phyloP scores from a whole-genome alignment of 1,284 basidiomycete species.

The Quambalaria eucalypti region DNA sequence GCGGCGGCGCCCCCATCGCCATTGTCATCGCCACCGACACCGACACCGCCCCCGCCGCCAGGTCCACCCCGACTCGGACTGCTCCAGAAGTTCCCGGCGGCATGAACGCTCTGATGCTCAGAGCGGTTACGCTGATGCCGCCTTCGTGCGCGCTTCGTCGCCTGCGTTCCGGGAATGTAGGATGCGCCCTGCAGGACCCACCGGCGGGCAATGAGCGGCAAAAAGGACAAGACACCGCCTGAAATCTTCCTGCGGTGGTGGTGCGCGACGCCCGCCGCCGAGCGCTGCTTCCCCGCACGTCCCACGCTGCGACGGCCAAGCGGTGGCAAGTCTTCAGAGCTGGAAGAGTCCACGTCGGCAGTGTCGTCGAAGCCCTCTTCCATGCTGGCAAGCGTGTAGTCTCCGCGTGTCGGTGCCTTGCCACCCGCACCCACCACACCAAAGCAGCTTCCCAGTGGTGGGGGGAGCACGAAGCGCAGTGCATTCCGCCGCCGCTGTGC shows the following conservation, averaged over 20 bases:
- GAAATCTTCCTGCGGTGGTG: no score
- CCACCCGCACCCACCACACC: conserved; percentile 6
- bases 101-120: no score
- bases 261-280: background rate
- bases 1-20: no score
- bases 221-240: background rate
- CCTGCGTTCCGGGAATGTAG: background rate
- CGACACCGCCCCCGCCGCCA: no score
- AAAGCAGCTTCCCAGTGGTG: conserved; percentile 23
- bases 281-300: background rate
- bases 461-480: conserved; percentile 24
- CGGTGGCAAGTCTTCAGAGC: background rate
- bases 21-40: no score
- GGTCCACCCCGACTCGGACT: no score
- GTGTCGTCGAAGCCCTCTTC: conserved; percentile 24
- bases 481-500: conserved; percentile 19
- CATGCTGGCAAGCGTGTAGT: conserved; percentile 38
- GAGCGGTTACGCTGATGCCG: no score
- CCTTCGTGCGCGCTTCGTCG: no score
- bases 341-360: background rate
- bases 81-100: no score
- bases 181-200: background rate
- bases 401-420: conserved; percentile 18
- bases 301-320: background rate
- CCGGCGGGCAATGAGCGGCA: background rate